These are phyloP conservation scores for Lecanosticta acicola DNA, from an alignment of 2,329 filamentous ascomycete species.

Conservation along the genomic window DNA sequence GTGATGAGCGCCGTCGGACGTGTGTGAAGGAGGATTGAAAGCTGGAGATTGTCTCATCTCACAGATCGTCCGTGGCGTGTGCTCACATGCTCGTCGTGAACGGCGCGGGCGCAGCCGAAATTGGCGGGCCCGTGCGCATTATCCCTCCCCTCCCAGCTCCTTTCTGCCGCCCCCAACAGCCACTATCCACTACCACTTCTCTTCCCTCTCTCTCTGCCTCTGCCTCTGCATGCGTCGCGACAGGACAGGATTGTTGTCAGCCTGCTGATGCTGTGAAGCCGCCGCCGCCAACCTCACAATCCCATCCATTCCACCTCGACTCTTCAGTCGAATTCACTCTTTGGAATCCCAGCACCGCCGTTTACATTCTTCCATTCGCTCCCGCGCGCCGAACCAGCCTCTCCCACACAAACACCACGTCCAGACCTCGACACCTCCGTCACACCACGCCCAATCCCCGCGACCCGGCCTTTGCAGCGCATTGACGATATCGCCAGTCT, in stretches of 20 bases:
- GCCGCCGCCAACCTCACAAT: neutral
- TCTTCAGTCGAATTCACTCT: conserved; percentile 9
- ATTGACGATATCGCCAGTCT: neutral
- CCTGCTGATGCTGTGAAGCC: conserved; percentile 3
- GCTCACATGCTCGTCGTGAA: no score
- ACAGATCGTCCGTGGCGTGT: no score
- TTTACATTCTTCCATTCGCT: conserved; percentile 9
- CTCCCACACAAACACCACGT: conserved; percentile 1
- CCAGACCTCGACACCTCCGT: neutral
- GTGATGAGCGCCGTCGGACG: no score
- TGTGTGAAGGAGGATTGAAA: no score
- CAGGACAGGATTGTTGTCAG: neutral
- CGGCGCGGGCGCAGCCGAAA: neutral
- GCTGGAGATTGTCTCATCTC: no score
- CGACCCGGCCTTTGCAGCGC: conserved; percentile 6
- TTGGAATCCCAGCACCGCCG: conserved; percentile 7
- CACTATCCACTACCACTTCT: neutral
- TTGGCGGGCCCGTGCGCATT: neutral
- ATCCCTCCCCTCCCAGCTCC: neutral
- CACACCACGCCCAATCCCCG: no score
- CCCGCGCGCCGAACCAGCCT: conserved; percentile 8
- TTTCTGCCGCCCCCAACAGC: neutral
- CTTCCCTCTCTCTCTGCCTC: neutral
- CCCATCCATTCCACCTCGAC: conserved; percentile 6
- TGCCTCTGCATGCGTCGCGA: neutral